Conservation (phyloP, 352 stramenopile genomes). For the Thraustochytrium sp. region DNA sequence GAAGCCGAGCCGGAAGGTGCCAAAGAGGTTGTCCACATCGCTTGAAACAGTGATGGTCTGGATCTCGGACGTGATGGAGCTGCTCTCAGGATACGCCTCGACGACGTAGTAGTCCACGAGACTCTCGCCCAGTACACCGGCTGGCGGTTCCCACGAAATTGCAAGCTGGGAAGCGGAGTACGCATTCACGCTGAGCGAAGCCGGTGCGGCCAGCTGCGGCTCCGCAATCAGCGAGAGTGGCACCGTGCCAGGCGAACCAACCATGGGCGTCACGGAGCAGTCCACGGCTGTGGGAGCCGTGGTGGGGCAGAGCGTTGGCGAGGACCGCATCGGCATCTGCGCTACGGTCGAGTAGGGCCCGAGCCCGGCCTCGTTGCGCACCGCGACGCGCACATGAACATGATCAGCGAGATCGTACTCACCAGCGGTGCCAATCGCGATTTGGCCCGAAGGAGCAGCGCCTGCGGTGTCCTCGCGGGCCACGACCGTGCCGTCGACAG, state of each 20-base stretch:
- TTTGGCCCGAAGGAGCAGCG: neutral
- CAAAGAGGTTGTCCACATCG: slow-evolving; percentile 57
- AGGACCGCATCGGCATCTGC: neutral
- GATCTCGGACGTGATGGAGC: slow-evolving; percentile 51
- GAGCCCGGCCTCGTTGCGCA: slow-evolving; percentile 69
- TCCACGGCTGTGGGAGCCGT: neutral
- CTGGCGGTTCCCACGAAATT: neutral
- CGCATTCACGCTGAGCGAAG: slow-evolving; percentile 32
- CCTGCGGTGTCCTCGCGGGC: neutral
- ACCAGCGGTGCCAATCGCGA: neutral
- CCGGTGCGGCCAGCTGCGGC: slow-evolving; percentile 46
- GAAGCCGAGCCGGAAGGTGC: slow-evolving; percentile 53
- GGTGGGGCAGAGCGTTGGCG: slow-evolving; percentile 4
- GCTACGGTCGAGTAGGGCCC: slow-evolving; percentile 59
- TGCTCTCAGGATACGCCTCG: slow-evolving; percentile 42
- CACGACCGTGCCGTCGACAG: slow-evolving; percentile 38
- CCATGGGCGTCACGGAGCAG: neutral
- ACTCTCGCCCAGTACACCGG: neutral
- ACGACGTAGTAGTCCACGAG: slow-evolving; percentile 51
- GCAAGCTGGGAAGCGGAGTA: slow-evolving; percentile 53
- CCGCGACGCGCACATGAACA: slow-evolving; percentile 73
- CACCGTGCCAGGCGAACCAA: slow-evolving; percentile 47
- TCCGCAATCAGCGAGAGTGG: slow-evolving; percentile 48
- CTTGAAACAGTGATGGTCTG: slow-evolving; percentile 61
- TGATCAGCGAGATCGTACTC: slow-evolving; percentile 49